A percentile compares a stretch with the other conserved stretches of the same genome.
Evolutionary conservation across 768 basidiomycete genomes (phyloP).

Genomic region (Leccinum sublutescens): DNA sequence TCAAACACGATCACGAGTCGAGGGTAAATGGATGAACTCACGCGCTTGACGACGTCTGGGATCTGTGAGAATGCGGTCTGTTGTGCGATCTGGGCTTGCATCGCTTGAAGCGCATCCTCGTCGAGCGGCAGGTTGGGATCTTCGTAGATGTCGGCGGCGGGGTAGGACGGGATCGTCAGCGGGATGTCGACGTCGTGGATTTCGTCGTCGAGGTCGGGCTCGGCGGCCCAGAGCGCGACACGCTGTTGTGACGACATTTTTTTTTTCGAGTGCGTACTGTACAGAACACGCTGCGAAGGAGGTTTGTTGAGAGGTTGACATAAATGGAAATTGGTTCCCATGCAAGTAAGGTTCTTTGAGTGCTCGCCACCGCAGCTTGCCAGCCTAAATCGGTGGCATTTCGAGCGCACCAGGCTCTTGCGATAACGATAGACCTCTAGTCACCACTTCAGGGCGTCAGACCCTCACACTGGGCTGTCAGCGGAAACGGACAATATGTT

Average conservation of each 20-base stretch:
- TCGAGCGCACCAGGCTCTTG: too few relatives aligned
- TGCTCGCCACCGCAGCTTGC: not conserved
- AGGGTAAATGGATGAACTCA: constrained; percentile 35
- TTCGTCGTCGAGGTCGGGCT: constrained; percentile 78
- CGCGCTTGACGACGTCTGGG: constrained; percentile 86
- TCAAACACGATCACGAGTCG: not conserved
- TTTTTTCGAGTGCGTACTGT: not conserved
- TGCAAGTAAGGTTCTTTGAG: not conserved
- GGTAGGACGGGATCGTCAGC: constrained; percentile 29
- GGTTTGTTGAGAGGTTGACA: not conserved
- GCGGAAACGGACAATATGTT: too few relatives aligned
- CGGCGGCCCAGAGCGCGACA: constrained; percentile 71
- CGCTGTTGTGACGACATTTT: constrained; percentile 60
- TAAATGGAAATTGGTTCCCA: not conserved
- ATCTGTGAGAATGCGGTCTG: constrained; percentile 81
- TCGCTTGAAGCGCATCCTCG: constrained; percentile 63
- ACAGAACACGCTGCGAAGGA: not conserved
- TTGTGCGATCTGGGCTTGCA: constrained; percentile 84
- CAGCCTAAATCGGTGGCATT: not conserved
- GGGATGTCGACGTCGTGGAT: constrained; percentile 64
- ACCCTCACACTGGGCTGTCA: not conserved
- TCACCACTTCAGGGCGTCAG: not conserved
- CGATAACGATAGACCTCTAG: not conserved
- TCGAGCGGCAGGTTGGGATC: constrained; percentile 59
- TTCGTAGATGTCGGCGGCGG: constrained; percentile 30